Evolutionary conservation across 768 basidiomycete genomes (phyloP).

Genomic region (Hypsizygus marmoreus): DNA sequence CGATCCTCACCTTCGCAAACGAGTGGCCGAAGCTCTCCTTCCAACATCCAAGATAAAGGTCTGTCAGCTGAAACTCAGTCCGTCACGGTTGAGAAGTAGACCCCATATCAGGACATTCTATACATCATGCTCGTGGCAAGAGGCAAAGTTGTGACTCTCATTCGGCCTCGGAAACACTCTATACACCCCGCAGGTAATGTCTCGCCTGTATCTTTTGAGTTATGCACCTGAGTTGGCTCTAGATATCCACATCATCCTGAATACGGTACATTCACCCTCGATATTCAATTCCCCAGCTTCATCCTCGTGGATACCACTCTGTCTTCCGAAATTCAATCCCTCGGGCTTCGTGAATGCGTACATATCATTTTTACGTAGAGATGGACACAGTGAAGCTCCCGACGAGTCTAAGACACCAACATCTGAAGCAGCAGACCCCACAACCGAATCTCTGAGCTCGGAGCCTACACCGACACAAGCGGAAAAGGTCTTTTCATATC

Average conservation of each 20-base stretch:
- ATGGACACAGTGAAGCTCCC: conserved; percentile 22
- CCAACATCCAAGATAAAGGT: conserved; percentile 83
- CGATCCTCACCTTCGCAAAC: conserved; percentile 66
- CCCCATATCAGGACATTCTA: conserved; percentile 70
- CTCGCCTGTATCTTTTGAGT: neutral
- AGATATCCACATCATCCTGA: conserved; percentile 93
- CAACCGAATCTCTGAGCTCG: neutral
- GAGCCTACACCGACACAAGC: conserved; percentile 15
- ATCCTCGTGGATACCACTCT: conserved; percentile 93
- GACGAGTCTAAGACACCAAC: conserved; percentile 13
- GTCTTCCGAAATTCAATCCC: conserved; percentile 92
- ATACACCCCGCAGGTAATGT: conserved; percentile 86
- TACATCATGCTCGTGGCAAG: conserved; percentile 87
- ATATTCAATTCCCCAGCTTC: conserved; percentile 75
- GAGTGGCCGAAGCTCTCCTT: conserved; percentile 79
- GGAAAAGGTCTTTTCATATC: neutral
- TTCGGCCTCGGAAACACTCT: conserved; percentile 89
- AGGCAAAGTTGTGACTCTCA: conserved; percentile 80
- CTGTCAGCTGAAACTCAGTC: conserved; percentile 9
- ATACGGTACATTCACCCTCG: conserved; percentile 84
- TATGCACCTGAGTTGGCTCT: conserved; percentile 3
- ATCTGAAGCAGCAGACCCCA: conserved; percentile 4
- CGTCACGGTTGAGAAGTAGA: neutral
- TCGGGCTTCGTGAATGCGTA: conserved; percentile 91
- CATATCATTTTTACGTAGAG: conserved; percentile 66